Base-by-base conservation (phyloP, 331 rosid genomes). In the Cydonia oblonga region DNA sequence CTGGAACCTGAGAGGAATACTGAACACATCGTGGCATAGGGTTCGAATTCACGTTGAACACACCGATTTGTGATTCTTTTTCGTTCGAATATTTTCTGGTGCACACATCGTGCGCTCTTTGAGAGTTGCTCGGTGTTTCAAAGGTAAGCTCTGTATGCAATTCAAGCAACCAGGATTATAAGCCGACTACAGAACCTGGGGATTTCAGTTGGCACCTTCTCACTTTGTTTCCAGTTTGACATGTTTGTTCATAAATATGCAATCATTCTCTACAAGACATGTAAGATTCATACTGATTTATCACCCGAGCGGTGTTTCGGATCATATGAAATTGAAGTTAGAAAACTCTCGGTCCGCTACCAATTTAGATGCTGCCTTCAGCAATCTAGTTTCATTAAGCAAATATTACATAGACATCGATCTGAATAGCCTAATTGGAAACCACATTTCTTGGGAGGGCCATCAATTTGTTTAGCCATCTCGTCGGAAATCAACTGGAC, bases 11-110 rank as follows among this genome's bases (percentile, higher is more conserved):
- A 82, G 97, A 82, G 98, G 98, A 58, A 89, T 87, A 71, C 81
- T 90, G 29, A 90, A 90, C 87, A 90, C 90, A 6, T 93, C 98
- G 46, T 90, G 98, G 98, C 98, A 93, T 77, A 70, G 92, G 14
- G 89, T 90, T 15, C 77, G 74, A 35, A 90, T 87, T 72, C 83
- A 77, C 68, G 90, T 90, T 20, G 84, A 91, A 16, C 87, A 64
- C 84, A 82, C 98, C 26, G 83, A 84, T 72, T 77, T 89, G 79
- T 90, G 62, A 69, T 51, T 26, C 42, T 9, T 59, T 59, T 23
- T 12, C 32, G 3, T 59, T 59, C 1, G 11, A 54, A 54, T 54
- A 20, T 54, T 54, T 54, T 20, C 25, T 54, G 26, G 28, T 25
- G 3, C 26, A 14, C 29, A 9, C 14, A 42, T 66, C 4, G 25